These are phyloP conservation scores for Brassica cretica DNA, from an alignment of 345 rosid species.

Conservation along the genomic window DNA sequence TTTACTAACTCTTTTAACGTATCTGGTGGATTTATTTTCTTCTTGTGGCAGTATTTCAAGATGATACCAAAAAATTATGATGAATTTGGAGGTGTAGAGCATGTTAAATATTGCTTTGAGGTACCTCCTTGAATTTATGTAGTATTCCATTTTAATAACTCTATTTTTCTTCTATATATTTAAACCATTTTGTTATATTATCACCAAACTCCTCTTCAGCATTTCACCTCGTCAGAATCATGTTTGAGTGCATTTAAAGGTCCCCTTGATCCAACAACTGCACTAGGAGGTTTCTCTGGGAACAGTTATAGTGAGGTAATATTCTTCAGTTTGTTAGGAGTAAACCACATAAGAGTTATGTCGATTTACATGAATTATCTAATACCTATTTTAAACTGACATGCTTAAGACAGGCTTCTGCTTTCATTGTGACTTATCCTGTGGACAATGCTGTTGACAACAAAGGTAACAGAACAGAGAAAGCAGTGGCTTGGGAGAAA, in stretches of 20 bases:
- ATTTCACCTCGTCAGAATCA: conserved; percentile 79
- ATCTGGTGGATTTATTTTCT: conserved; percentile 25
- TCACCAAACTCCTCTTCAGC: conserved; percentile 51
- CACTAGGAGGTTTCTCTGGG: conserved; percentile 89
- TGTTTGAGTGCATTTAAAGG: conserved; percentile 96
- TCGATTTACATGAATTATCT: conserved; percentile 19
- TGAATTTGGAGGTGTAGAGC: conserved; percentile 75
- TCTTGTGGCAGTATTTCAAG: conserved; percentile 70
- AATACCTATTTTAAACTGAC: conserved; percentile 24
- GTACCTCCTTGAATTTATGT: conserved; percentile 39
- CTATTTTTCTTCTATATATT: not conserved
- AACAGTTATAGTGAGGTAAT: conserved; percentile 83
- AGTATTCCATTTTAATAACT: not conserved
- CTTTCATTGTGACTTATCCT: conserved; percentile 91
- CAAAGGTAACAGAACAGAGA: conserved; percentile 65
- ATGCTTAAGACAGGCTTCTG: conserved; percentile 77
- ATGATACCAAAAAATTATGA: conserved; percentile 74
- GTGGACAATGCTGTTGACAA: conserved; percentile 73
- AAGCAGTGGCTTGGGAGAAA: conserved; percentile 95
- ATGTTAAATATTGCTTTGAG: conserved; percentile 87
- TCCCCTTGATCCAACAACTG: conserved; percentile 94
- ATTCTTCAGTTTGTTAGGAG: conserved; percentile 21
- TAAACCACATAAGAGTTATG: conserved; percentile 4
- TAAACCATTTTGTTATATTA: conserved; percentile 1
- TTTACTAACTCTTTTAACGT: conserved; percentile 7